Evolutionary conservation across 805 yeast species (phyloP).

Genomic region (Lipomyces orientalis): DNA sequence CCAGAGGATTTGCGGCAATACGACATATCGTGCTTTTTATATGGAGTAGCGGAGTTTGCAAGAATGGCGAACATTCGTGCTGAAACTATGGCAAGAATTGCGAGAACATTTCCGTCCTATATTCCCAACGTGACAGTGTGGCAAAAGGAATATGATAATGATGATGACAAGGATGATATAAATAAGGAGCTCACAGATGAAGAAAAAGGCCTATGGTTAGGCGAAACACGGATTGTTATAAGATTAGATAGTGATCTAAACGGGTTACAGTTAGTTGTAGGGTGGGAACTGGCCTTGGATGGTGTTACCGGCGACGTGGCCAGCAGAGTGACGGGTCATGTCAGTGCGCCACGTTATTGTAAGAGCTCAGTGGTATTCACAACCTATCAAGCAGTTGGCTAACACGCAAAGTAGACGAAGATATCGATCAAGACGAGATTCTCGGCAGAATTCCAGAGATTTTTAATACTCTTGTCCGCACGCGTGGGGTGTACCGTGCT

Average conservation of each 20-base stretch:
- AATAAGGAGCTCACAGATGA: neutral
- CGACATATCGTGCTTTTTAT: slow-evolving; percentile 29
- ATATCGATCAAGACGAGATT: slow-evolving; percentile 16
- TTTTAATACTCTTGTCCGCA: slow-evolving; percentile 19
- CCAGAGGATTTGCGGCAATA: slow-evolving; percentile 11
- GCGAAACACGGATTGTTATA: slow-evolving; percentile 19
- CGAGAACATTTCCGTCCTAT: slow-evolving; percentile 14
- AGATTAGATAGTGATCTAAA: neutral
- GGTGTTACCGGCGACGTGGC: slow-evolving; percentile 25
- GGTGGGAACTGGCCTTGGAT: slow-evolving; percentile 30
- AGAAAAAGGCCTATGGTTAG: slow-evolving; percentile 20
- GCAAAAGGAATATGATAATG: neutral
- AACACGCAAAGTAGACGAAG: slow-evolving; percentile 18
- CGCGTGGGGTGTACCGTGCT: slow-evolving; percentile 27
- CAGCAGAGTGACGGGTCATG: slow-evolving; percentile 19
- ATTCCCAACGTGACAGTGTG: neutral
- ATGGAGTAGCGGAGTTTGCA: slow-evolving; percentile 27
- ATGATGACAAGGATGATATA: slow-evolving; percentile 11
- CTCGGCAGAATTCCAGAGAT: slow-evolving; percentile 18
- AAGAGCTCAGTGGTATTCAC: slow-evolving; percentile 3
- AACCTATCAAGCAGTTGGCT: neutral
- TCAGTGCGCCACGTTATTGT: slow-evolving; percentile 24
- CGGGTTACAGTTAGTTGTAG: slow-evolving; percentile 20
- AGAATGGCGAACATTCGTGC: slow-evolving; percentile 20
- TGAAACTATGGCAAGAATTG: slow-evolving; percentile 11